Conservation (phyloP, 1,139 yeast genomes). For the Scheffersomyces lignicola region DNA sequence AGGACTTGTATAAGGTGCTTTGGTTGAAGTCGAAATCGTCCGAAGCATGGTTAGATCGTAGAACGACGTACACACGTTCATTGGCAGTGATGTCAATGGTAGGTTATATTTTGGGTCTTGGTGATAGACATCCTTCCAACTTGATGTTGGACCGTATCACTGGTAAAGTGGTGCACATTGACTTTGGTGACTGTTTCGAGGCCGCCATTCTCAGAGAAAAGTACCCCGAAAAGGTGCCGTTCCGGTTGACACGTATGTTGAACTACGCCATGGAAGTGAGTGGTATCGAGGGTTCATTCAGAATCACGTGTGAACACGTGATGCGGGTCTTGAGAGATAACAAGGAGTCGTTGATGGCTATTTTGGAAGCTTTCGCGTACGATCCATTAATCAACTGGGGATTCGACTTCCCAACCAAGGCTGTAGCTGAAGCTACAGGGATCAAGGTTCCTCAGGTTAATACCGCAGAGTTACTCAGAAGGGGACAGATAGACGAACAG, state of each 20-base stretch:
- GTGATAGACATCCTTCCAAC: conserved; percentile 97
- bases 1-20: conserved; percentile 89
- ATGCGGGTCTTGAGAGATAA: conserved; percentile 93
- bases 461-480: conserved; percentile 65
- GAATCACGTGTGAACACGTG: conserved; percentile 96
- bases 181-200: conserved; percentile 98
- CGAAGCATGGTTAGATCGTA: conserved; percentile 96
- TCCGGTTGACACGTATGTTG: conserved; percentile 93
- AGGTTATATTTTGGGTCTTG: conserved; percentile 92
- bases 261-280: conserved; percentile 99
- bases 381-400: conserved; percentile 99
- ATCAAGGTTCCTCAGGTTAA: conserved; percentile 64
- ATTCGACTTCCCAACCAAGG: conserved; percentile 84
- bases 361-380: conserved; percentile 95
- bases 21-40: conserved; percentile 97
- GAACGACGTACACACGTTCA: conserved; percentile 94
- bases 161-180: conserved; percentile 95
- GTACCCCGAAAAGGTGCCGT: conserved; percentile 97
- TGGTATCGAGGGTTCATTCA: conserved; percentile 96
- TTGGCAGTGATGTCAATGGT: conserved; percentile 99
- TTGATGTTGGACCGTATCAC: conserved; percentile 92
- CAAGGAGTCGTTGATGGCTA: conserved; percentile 96
- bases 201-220: conserved; percentile 96
- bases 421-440: conserved; percentile 73
- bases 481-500: conserved; percentile 73